These are phyloP conservation scores for Spizellomyces sp. DNA, from an alignment of 192 early-diverging fungal genomes.

Conservation along the genomic window DNA sequence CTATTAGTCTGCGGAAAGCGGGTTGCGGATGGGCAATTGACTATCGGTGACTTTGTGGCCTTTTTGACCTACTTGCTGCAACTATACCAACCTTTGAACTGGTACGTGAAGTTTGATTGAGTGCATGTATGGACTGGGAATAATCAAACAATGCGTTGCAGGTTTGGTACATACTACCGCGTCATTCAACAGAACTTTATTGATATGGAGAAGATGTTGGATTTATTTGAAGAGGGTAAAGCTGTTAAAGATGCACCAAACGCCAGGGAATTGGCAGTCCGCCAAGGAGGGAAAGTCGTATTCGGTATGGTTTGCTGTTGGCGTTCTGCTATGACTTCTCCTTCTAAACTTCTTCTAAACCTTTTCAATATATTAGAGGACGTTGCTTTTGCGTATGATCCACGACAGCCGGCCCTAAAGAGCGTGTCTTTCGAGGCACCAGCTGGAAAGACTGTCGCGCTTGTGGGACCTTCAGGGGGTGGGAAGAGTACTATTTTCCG, in stretches of 20 bases:
- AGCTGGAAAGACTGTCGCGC: slow-evolving; percentile 74
- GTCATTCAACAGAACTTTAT: slow-evolving; percentile 80
- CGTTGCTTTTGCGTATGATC: slow-evolving; percentile 73
- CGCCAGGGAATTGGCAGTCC: slow-evolving; percentile 59
- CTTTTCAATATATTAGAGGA: slow-evolving; percentile 48
- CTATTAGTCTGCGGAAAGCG: slow-evolving; percentile 82
- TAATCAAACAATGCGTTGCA: slow-evolving; percentile 37
- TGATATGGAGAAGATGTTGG: slow-evolving; percentile 98
- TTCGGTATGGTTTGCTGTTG: slow-evolving; percentile 50
- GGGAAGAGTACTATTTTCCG: slow-evolving; percentile 58
- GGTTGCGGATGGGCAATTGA: slow-evolving; percentile 70
- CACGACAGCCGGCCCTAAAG: slow-evolving; percentile 69
- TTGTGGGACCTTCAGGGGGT: slow-evolving; percentile 75
- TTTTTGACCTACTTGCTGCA: slow-evolving; percentile 89
- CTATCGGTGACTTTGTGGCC: slow-evolving; percentile 83
- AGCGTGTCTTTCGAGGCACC: slow-evolving; percentile 73
- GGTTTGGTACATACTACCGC: slow-evolving; percentile 94
- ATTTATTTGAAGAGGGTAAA: slow-evolving; percentile 67
- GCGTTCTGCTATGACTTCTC: slow-evolving; percentile 15
- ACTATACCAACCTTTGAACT: slow-evolving; percentile 84
- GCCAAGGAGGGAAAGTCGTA: slow-evolving; percentile 58
- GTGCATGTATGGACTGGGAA: not conserved
- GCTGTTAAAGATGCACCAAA: slow-evolving; percentile 68
- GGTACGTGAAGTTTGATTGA: slow-evolving; percentile 22
- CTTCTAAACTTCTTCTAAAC: too few relatives aligned